These are phyloP conservation scores for Babesia caballi DNA, from an alignment of 169 alveolate genomes.

Conservation along the genomic window DNA sequence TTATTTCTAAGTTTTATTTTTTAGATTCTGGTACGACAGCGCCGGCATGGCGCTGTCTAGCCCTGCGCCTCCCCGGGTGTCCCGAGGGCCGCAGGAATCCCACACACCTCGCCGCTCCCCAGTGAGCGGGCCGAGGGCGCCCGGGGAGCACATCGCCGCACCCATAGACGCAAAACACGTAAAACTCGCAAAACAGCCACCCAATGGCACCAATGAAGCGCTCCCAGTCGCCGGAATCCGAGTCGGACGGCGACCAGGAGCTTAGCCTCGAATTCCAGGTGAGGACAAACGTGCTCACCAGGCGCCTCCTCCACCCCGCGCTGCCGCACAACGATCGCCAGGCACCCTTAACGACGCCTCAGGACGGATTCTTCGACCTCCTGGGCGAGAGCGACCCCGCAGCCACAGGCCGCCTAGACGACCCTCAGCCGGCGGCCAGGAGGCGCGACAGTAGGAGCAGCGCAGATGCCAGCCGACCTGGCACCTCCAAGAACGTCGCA, in stretches of 20 bases:
- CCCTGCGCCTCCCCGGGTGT: too few relatives aligned
- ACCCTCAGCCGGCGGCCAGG: background rate
- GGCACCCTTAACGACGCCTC: background rate
- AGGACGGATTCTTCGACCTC: slow-evolving; percentile 59
- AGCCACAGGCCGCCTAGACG: background rate
- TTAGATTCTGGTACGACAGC: too few relatives aligned
- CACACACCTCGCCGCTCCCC: too few relatives aligned
- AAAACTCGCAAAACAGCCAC: too few relatives aligned
- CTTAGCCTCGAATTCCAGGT: slow-evolving; percentile 26
- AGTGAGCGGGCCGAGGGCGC: too few relatives aligned
- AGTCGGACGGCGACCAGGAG: slow-evolving; percentile 28
- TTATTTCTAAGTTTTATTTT: too few relatives aligned
- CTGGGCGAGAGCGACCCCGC: slow-evolving; percentile 2
- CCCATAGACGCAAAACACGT: background rate
- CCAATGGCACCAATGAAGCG: background rate
- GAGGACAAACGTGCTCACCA: background rate
- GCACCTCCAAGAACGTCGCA: background rate
- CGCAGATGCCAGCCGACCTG: background rate
- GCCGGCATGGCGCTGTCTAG: too few relatives aligned
- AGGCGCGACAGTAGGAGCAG: background rate
- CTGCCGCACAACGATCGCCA: background rate
- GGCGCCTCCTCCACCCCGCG: background rate
- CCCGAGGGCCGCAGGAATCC: too few relatives aligned
- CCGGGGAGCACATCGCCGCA: too few relatives aligned
- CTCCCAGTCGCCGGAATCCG: background rate